These are phyloP conservation scores for Cyberlindnera suaveolens DNA, from an alignment of 805 yeast genomes.

Conservation along the genomic window DNA sequence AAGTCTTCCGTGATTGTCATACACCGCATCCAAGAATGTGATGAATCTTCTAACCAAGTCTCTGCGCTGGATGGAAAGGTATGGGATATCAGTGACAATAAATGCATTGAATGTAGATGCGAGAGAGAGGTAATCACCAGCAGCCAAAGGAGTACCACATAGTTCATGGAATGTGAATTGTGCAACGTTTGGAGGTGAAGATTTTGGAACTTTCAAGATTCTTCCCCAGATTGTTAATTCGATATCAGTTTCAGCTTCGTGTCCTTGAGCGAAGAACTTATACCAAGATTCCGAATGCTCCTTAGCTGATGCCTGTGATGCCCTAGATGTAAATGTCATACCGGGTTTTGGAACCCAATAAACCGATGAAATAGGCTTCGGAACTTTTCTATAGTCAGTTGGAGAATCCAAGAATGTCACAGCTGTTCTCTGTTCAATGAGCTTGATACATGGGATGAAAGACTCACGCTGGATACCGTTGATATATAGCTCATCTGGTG, in stretches of 20 bases:
- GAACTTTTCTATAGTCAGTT: conserved; percentile 87
- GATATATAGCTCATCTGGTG: conserved; percentile 87
- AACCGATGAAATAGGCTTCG: conserved; percentile 74
- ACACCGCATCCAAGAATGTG: conserved; percentile 92
- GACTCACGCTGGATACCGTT: conserved; percentile 92
- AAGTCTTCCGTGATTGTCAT: conserved; percentile 81
- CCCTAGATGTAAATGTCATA: conserved; percentile 43
- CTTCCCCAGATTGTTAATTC: conserved; percentile 82
- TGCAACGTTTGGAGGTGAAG: conserved; percentile 77
- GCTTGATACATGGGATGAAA: conserved; percentile 86
- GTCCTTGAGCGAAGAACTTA: conserved; percentile 63
- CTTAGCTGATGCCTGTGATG: conserved; percentile 43
- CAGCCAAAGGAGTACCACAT: conserved; percentile 84
- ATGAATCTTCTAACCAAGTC: conserved; percentile 88
- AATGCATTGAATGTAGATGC: conserved; percentile 72
- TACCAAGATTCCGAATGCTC: conserved; percentile 77
- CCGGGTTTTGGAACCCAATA: conserved; percentile 71
- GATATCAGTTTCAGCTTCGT: conserved; percentile 31
- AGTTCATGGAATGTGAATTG: conserved; percentile 82
- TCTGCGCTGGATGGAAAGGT: conserved; percentile 66
- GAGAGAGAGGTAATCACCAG: conserved; percentile 87
- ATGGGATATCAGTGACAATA: conserved; percentile 91
- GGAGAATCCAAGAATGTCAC: conserved; percentile 85
- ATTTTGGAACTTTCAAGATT: conserved; percentile 63
- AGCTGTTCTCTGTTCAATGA: conserved; percentile 63